A percentile compares a stretch with the other conserved stretches of the same genome.
Conservation (phyloP, 2,329 filamentous ascomycete genomes). For the Aspergillus neotritici region DNA sequence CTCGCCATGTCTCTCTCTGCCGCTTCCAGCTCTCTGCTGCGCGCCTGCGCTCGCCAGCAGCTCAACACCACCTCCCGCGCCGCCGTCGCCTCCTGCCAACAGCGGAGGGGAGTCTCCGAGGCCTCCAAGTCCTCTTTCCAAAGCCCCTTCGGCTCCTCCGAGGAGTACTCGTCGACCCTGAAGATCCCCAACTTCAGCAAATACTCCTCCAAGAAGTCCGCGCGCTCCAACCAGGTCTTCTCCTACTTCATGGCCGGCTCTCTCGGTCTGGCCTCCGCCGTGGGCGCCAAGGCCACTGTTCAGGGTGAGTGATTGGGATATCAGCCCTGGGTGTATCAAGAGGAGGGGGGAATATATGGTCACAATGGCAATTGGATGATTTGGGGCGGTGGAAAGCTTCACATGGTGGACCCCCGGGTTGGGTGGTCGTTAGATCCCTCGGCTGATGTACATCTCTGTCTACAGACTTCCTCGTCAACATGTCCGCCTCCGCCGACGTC, state of each 20-base stretch:
- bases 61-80: constrained; percentile 38
- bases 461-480: constrained; percentile 98
- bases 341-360: constrained; percentile 1
- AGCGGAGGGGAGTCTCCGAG: constrained; percentile 36
- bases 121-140: constrained; percentile 42
- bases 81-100: constrained; percentile 38
- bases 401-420: constrained; percentile 3
- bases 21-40: constrained; percentile 65
- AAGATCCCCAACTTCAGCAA: constrained; percentile 85
- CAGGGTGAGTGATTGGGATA: constrained; percentile 64
- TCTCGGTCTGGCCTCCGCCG: constrained; percentile 84
- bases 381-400: not conserved
- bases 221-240: constrained; percentile 77
- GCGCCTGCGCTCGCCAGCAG: constrained; percentile 47
- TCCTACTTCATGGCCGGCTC: constrained; percentile 98
- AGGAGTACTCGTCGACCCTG: constrained; percentile 48
- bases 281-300: constrained; percentile 95
- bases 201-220: constrained; percentile 67
- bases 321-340: not conserved
- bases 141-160: constrained; percentile 52
- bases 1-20: constrained; percentile 51
- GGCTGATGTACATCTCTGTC: constrained; percentile 23
- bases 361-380: not conserved
- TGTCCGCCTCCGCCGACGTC: constrained; percentile 98
- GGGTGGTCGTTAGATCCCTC: constrained; percentile 5